A percentile compares a stretch with the other conserved stretches of the same genome.
Conservation (phyloP, 371 early-diverging fungal genomes). For the Blakeslea trispora region DNA sequence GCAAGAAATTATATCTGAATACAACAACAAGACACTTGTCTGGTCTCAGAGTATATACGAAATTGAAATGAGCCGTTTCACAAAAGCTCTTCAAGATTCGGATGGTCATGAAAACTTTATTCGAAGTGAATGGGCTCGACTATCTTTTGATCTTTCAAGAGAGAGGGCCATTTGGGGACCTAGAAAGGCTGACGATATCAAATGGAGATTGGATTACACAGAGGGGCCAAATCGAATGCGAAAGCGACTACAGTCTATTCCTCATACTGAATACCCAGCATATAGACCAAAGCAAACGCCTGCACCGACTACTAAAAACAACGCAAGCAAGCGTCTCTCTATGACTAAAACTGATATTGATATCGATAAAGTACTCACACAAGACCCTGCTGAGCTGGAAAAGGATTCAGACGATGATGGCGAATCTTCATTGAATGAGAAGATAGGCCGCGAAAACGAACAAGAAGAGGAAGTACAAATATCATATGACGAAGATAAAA, state of each 20-base stretch:
- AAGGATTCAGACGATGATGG: not conserved
- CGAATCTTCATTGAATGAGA: not conserved
- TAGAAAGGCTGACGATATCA: slow-evolving; percentile 28
- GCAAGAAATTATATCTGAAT: slow-evolving; percentile 57
- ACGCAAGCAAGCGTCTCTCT: not conserved
- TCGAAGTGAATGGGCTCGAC: slow-evolving; percentile 66
- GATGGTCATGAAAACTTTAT: slow-evolving; percentile 65
- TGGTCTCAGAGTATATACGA: slow-evolving; percentile 70
- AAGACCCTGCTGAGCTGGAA: slow-evolving; percentile 3
- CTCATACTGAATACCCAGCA: slow-evolving; percentile 27
- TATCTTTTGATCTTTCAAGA: slow-evolving; percentile 51
- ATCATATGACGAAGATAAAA: slow-evolving; percentile 71
- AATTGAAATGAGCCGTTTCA: slow-evolving; percentile 60
- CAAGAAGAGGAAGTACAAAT: slow-evolving; percentile 36
- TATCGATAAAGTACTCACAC: slow-evolving; percentile 18
- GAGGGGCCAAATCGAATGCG: slow-evolving; percentile 70
- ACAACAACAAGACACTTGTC: slow-evolving; percentile 49
- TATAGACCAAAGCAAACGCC: slow-evolving; percentile 56
- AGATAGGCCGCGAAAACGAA: not conserved
- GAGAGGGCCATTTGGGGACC: slow-evolving; percentile 72
- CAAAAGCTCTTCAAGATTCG: slow-evolving; percentile 64
- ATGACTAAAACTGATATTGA: slow-evolving; percentile 6
- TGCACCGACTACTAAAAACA: slow-evolving; percentile 4
- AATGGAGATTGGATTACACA: slow-evolving; percentile 77
- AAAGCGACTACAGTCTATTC: slow-evolving; percentile 48